Evolutionary conservation across 345 rosid species (phyloP), one percentile per base, ranked within the genome.

Genomic region (Salix arbutifolia): DNA sequence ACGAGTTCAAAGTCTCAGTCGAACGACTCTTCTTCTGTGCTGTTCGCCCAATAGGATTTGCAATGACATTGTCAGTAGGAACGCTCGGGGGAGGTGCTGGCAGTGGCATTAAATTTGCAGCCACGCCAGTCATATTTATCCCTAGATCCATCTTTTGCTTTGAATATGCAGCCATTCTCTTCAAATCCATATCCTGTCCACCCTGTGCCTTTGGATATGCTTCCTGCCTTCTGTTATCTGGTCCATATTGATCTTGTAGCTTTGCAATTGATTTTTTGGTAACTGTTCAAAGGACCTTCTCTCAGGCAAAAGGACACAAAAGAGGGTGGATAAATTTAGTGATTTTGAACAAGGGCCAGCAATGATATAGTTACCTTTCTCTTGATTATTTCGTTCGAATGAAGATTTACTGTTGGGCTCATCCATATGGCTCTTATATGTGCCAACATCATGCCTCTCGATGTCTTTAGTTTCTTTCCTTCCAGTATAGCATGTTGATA

Each of bases 401-500:
- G 87, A 82, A 69, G 89, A 79, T 74, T 87, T 86, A 50, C 70
- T 78, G 53, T 78, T 82, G 40, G 85, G 77, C 73, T 60, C 87
- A 77, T 82, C 84, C 17, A 8, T 25, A 37, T 58, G 35, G 19
- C 74, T 79, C 72, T 79, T 78, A 33, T 73, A 78, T 21, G 82
- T 67, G 7, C 50, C 73, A 66, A 31, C 31, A 23, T 77, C 74
- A 64, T 80, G 79, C 65, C 76, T 76, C 83, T 80, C 79, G 50
- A 78, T 72, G 58, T 56, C 70, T 69, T 77, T 61, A 25, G 79
- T 74, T 23, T 2, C 31, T 44, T 81, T 65, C 67, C 77, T 87
- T 77, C 79, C 75, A 84, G 80, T 88, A 77, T 79, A 90, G 81
- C 86, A 87, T 80, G 81, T 79, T 77, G 87, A 81, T 67, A 87